Conservation (phyloP, 306 rosid species). For the Ormosia emarginata region DNA sequence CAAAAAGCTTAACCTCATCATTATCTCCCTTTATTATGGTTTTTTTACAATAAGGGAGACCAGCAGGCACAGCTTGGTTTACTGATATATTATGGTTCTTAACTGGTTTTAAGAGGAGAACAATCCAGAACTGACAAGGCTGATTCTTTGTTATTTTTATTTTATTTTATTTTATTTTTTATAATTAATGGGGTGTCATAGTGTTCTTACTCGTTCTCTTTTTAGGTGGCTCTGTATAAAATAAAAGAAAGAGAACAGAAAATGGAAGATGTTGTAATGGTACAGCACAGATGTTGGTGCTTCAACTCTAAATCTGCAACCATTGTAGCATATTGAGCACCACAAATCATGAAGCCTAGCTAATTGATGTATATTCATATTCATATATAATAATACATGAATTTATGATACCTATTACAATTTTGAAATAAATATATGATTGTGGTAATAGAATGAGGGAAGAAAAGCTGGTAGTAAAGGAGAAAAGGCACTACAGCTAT, state of each 20-base stretch:
- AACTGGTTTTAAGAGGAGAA: constrained; percentile 7
- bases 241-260: constrained; percentile 9
- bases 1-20: not conserved
- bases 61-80: not conserved
- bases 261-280: constrained; percentile 10
- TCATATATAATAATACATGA: not conserved
- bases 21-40: constrained; percentile 27
- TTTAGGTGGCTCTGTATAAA: not conserved
- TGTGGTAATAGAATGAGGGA: not conserved
- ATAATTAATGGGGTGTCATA: not conserved
- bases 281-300: constrained; percentile 13
- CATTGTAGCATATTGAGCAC: not conserved
- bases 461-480: not conserved
- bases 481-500: constrained; percentile 8
- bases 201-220: constrained; percentile 20
- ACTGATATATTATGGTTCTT: constrained; percentile 14
- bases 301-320: constrained; percentile 25
- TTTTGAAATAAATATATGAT: not conserved
- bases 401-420: not conserved
- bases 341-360: not conserved
- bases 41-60: constrained; percentile 34
- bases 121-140: constrained; percentile 22
- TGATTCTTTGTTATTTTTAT: constrained; percentile 27
- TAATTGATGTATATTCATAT: constrained; percentile 14
- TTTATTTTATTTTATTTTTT: not conserved